phyloP scores from a whole-genome alignment of 108 stramenopile genomes.

The Conticribra weissflogii region DNA sequence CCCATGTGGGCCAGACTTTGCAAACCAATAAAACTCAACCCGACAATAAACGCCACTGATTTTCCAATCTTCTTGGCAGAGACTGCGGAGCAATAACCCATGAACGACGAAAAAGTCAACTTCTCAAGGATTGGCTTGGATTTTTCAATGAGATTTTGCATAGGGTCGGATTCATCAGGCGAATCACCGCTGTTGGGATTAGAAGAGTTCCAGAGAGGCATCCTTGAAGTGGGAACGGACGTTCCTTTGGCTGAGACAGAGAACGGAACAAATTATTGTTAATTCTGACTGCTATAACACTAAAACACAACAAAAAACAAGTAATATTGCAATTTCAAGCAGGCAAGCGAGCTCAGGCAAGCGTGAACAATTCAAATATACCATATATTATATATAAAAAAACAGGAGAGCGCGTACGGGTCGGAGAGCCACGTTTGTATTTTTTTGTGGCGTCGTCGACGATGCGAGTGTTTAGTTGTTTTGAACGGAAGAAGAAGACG shows the following conservation, averaged over 20 bases:
- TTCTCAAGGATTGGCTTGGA: conserved; percentile 57
- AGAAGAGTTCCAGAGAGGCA: neutral
- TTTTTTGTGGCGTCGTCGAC: too few species aligned
- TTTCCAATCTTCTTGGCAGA: conserved; percentile 87
- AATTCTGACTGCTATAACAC: too few species aligned
- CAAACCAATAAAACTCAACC: conserved; percentile 74
- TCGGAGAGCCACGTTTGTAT: too few species aligned
- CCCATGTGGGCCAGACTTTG: conserved; percentile 74
- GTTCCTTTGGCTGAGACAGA: neutral
- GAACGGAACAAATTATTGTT: too few species aligned
- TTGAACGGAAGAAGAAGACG: too few species aligned
- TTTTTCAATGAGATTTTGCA: conserved; percentile 12
- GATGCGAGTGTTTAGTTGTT: too few species aligned
- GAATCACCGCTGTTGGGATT: conserved; percentile 34
- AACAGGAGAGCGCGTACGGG: too few species aligned
- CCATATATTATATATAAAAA: too few species aligned
- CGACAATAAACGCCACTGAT: conserved; percentile 70
- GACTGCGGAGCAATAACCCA: conserved; percentile 89
- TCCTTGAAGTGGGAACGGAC: neutral
- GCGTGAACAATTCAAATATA: too few species aligned
- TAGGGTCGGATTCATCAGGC: conserved; percentile 8
- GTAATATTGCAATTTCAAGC: too few species aligned
- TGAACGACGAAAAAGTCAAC: conserved; percentile 71
- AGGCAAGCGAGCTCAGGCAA: too few species aligned
- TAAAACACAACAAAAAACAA: too few species aligned